These are phyloP conservation scores for Harrya chromipes DNA, from an alignment of 768 basidiomycete genomes.

Conservation along the genomic window DNA sequence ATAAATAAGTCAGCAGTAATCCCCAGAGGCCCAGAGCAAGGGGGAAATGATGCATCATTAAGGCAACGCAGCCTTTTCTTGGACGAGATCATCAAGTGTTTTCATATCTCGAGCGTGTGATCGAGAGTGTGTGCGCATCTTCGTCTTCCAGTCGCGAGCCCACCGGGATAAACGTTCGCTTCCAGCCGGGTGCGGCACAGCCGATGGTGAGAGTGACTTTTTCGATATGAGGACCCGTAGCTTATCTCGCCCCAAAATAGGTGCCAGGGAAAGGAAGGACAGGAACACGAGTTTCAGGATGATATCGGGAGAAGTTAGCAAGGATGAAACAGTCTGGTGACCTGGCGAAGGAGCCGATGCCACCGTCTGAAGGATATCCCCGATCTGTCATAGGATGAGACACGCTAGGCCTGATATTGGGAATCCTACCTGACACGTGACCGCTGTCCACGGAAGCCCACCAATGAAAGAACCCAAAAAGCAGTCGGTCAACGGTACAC, in stretches of 20 bases:
- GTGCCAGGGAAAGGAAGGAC: constrained; percentile 81
- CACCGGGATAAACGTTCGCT: constrained; percentile 46
- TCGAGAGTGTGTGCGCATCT: constrained; percentile 53
- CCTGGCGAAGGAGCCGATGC: constrained; percentile 68
- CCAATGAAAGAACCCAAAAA: constrained; percentile 82
- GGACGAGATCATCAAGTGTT: constrained; percentile 48
- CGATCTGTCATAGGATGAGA: constrained; percentile 51
- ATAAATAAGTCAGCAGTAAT: constrained; percentile 21
- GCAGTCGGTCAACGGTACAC: constrained; percentile 73
- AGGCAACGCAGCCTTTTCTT: constrained; percentile 47
- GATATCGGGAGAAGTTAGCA: constrained; percentile 82
- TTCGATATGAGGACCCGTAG: constrained; percentile 55
- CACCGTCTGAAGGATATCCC: constrained; percentile 83
- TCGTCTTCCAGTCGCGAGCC: constrained; percentile 68
- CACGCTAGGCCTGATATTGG: constrained; percentile 13
- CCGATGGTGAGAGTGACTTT: constrained; percentile 22
- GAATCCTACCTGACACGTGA: constrained; percentile 77
- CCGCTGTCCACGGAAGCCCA: constrained; percentile 84
- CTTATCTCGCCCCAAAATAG: constrained; percentile 73
- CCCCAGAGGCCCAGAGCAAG: constrained; percentile 10
- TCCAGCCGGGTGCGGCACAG: constrained; percentile 14
- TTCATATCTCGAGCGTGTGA: constrained; percentile 47
- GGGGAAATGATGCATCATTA: constrained; percentile 18
- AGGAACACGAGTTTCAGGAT: constrained; percentile 80
- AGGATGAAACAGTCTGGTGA: constrained; percentile 75